These are phyloP conservation scores for Arctium lappa DNA, from an alignment of 129 eudicot genomes.

Conservation along the genomic window DNA sequence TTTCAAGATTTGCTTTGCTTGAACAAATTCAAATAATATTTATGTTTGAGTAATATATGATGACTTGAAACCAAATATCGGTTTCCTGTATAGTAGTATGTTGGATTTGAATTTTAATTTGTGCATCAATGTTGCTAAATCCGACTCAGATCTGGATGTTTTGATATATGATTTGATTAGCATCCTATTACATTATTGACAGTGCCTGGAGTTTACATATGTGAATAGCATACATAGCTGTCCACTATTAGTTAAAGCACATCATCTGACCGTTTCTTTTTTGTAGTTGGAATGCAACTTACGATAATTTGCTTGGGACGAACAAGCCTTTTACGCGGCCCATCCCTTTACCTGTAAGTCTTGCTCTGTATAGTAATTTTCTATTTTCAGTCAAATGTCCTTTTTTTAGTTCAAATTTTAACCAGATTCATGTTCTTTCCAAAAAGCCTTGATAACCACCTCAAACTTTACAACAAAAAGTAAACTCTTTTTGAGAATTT, in stretches of 20 bases:
- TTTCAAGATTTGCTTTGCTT: not conserved
- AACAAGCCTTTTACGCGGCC: conserved; percentile 68
- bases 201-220: not conserved
- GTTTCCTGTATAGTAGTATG: too few relatives aligned
- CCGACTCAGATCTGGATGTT: not conserved
- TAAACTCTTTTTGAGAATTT: not conserved
- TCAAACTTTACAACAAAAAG: not conserved
- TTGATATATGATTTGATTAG: not conserved
- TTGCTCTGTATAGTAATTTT: not conserved
- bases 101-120: too few relatives aligned
- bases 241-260: not conserved
- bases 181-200: not conserved
- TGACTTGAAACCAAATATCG: not conserved
- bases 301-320: conserved; percentile 75
- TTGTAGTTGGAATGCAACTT: conserved; percentile 74
- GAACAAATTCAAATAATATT: not conserved
- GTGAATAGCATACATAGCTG: not conserved
- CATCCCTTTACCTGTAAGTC: conserved; percentile 77
- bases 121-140: not conserved
- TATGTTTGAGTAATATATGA: not conserved
- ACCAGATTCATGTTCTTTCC: not conserved
- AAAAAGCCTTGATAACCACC: not conserved
- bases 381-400: not conserved
- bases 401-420: not conserved
- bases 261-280: not conserved